Evolutionary conservation across 345 rosid species (phyloP).

Genomic region (Gossypium stocksii): DNA sequence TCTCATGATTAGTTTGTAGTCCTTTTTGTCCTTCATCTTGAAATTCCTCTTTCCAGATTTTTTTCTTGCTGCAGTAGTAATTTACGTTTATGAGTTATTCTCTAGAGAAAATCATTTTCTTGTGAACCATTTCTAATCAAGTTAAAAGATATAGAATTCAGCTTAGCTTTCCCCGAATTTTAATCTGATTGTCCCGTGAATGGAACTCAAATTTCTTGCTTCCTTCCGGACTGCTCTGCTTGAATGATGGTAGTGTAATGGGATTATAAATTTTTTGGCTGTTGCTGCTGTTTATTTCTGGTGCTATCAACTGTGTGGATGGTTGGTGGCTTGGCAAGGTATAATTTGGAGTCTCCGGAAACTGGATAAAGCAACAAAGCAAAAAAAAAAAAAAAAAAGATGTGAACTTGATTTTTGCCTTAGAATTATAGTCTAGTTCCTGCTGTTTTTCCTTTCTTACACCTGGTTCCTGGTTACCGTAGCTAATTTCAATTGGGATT

Average conservation of each 20-base stretch:
- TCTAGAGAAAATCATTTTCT: neutral
- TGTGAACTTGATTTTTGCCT: neutral
- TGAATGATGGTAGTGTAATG: neutral
- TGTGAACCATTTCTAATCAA: neutral
- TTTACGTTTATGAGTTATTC: neutral
- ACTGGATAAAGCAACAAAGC: neutral
- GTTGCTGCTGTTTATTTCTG: conserved; percentile 8
- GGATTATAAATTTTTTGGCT: neutral
- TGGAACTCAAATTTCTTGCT: neutral
- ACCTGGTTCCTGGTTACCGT: neutral
- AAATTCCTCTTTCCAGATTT: neutral
- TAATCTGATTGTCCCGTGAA: neutral
- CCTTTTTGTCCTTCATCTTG: neutral
- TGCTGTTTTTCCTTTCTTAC: neutral
- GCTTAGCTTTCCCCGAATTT: neutral
- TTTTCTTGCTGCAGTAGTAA: neutral
- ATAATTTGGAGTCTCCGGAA: neutral
- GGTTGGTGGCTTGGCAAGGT: neutral
- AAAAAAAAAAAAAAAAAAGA: neutral
- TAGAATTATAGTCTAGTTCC: neutral
- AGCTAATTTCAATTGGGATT: neutral
- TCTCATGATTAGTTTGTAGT: conserved; percentile 3
- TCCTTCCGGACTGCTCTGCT: neutral
- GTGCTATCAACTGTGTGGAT: neutral
- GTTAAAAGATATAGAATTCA: neutral